Conservation (phyloP, 1,139 yeast species). For the Saccharomyces hybrid region DNA sequence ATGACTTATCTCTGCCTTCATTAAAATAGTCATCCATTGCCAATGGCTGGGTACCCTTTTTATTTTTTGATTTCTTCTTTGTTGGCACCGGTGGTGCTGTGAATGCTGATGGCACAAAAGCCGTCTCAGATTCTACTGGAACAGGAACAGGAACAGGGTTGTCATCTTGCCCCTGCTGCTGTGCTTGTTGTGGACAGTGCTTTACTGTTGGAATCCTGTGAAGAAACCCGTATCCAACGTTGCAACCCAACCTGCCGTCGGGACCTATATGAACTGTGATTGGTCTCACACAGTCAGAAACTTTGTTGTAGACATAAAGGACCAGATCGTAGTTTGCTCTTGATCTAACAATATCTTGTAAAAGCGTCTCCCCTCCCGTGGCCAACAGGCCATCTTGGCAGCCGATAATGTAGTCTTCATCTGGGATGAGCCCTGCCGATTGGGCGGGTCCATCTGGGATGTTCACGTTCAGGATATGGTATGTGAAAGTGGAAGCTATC, state of each 20-base stretch:
- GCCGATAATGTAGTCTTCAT: slow-evolving; percentile 84
- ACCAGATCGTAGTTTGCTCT: slow-evolving; percentile 44
- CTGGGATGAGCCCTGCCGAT: slow-evolving; percentile 72
- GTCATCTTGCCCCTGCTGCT: slow-evolving; percentile 2
- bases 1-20: slow-evolving; percentile 33
- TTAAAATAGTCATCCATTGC: slow-evolving; percentile 33
- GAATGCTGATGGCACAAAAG: slow-evolving; percentile 16
- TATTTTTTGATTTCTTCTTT: slow-evolving; percentile 25
- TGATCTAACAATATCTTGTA: slow-evolving; percentile 61
- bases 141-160: slow-evolving; percentile 1
- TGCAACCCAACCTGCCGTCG: slow-evolving; percentile 81
- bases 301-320: slow-evolving; percentile 82
- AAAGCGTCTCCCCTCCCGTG: slow-evolving; percentile 77
- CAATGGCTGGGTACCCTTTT: slow-evolving; percentile 6
- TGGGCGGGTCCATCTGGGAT: slow-evolving; percentile 81
- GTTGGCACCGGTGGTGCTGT: slow-evolving; percentile 22
- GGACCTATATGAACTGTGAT: slow-evolving; percentile 75
- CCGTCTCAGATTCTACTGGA: slow-evolving; percentile 10
- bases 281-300: slow-evolving; percentile 77
- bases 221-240: slow-evolving; percentile 85
- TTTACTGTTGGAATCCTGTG: slow-evolving; percentile 62
- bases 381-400: slow-evolving; percentile 77
- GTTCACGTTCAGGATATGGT: slow-evolving; percentile 69
- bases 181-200: slow-evolving; percentile 7
- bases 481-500: slow-evolving; percentile 70